Conservation (phyloP, 2,329 filamentous ascomycete species). For the Ophiostoma populinum region DNA sequence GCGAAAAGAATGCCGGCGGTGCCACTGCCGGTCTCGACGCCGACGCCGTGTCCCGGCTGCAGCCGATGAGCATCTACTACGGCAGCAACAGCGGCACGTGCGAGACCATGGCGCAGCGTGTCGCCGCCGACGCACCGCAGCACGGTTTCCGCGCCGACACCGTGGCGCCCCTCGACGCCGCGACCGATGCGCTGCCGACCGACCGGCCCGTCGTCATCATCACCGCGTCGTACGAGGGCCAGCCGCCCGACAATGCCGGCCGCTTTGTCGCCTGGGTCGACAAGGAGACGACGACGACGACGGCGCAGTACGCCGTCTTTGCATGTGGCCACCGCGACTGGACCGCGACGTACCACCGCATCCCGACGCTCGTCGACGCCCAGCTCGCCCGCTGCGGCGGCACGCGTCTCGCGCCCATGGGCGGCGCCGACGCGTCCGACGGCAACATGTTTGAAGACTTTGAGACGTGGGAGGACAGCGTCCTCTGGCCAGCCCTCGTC, state of each 20-base stretch:
- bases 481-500: slow-evolving; percentile 31
- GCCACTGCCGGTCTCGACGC: background rate
- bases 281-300: background rate
- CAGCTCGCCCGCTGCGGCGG: slow-evolving; percentile 32
- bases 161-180: slow-evolving; percentile 41
- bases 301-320: slow-evolving; percentile 47
- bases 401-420: slow-evolving; percentile 28
- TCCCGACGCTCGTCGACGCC: slow-evolving; percentile 45
- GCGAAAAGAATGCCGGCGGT: no score
- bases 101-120: slow-evolving; percentile 45
- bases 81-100: slow-evolving; percentile 45
- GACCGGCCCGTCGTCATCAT: slow-evolving; percentile 48
- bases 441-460: slow-evolving; percentile 52
- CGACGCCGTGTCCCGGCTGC: slow-evolving; percentile 10
- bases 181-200: slow-evolving; percentile 39
- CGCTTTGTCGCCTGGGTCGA: slow-evolving; percentile 16
- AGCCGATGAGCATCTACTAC: slow-evolving; percentile 48
- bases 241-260: slow-evolving; percentile 54
- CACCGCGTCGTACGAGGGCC: slow-evolving; percentile 53
- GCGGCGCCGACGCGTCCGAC: slow-evolving; percentile 40
- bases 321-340: slow-evolving; percentile 40
- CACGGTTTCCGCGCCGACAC: slow-evolving; percentile 39
- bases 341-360: slow-evolving; percentile 45
- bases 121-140: slow-evolving; percentile 34
- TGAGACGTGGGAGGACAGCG: slow-evolving; percentile 47